Conservation (phyloP, 139 green algal genomes). For the Asterochloris erici region DNA sequence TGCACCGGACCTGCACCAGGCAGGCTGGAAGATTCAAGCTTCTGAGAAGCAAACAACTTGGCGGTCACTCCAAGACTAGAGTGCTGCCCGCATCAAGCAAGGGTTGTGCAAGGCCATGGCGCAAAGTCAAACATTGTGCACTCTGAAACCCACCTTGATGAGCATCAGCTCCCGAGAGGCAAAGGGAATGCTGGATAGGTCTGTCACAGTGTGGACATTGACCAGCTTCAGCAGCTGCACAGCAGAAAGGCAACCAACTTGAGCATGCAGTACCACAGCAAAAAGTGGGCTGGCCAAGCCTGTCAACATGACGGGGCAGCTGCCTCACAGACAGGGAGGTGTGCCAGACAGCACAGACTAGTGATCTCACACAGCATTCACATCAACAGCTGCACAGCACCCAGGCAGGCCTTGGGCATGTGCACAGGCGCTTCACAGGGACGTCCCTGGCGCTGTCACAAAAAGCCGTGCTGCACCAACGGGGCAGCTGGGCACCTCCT, state of each 20-base stretch:
- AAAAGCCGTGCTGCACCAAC: background rate
- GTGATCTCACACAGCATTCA: too few relatives aligned
- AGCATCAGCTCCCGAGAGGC: slow-evolving; percentile 92
- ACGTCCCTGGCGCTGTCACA: too few relatives aligned
- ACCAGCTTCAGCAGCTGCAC: slow-evolving; percentile 10
- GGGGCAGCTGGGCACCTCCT: slow-evolving; percentile 33
- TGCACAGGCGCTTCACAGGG: too few relatives aligned
- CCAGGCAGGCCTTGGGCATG: too few relatives aligned
- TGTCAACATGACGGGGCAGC: too few relatives aligned
- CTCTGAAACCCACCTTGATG: slow-evolving; percentile 72
- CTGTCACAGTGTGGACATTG: slow-evolving; percentile 37
- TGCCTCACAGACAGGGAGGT: too few relatives aligned
- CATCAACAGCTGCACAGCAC: too few relatives aligned
- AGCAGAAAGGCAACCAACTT: background rate
- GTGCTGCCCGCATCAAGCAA: background rate
- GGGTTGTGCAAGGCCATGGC: background rate
- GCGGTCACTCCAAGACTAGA: too few relatives aligned
- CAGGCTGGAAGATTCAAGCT: background rate
- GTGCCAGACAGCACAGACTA: too few relatives aligned
- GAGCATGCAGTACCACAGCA: background rate
- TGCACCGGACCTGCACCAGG: slow-evolving; percentile 41
- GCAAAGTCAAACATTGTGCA: background rate
- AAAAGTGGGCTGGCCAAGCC: too few relatives aligned
- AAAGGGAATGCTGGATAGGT: slow-evolving; percentile 77
- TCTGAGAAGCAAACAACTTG: background rate